Conservation (phyloP, 768 basidiomycete species). For the Hypsizygus marmoreus region DNA sequence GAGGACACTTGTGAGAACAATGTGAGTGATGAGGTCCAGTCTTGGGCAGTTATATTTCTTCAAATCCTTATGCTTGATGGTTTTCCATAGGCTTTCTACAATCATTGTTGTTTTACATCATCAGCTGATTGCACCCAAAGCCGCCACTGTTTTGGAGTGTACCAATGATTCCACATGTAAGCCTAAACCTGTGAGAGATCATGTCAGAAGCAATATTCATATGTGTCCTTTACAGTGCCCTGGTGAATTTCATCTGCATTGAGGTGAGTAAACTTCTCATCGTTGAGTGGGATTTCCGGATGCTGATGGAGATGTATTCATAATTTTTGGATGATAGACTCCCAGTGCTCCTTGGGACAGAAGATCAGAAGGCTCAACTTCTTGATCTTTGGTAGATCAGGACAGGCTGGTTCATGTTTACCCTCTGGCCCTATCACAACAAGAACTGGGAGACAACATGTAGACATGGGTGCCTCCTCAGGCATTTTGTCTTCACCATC, state of each 20-base stretch:
- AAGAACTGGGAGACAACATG: constrained; percentile 14
- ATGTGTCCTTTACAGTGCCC: constrained; percentile 19
- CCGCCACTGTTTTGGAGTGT: constrained; percentile 26
- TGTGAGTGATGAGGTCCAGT: constrained; percentile 20
- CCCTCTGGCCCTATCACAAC: constrained; percentile 10
- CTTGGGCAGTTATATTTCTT: constrained; percentile 20
- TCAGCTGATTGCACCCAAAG: constrained; percentile 1
- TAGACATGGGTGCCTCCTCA: neutral
- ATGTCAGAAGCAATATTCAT: constrained; percentile 22
- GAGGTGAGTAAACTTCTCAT: constrained; percentile 5
- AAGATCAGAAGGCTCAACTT: constrained; percentile 10
- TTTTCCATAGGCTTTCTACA: constrained; percentile 24
- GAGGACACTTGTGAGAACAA: constrained; percentile 11
- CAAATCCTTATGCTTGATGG: constrained; percentile 24
- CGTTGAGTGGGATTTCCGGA: constrained; percentile 17
- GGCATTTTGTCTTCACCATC: neutral
- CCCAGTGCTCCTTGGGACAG: constrained; percentile 15
- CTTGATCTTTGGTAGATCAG: constrained; percentile 13
- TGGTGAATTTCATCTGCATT: constrained; percentile 8
- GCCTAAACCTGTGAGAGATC: constrained; percentile 27
- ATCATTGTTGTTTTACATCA: constrained; percentile 25
- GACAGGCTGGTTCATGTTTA: constrained; percentile 12
- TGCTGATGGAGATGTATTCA: constrained; percentile 21
- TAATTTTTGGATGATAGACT: constrained; percentile 16
- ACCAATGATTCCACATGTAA: constrained; percentile 32